These are phyloP conservation scores for Melaleuca quinquenervia DNA, from an alignment of 345 rosid species.

Conservation along the genomic window DNA sequence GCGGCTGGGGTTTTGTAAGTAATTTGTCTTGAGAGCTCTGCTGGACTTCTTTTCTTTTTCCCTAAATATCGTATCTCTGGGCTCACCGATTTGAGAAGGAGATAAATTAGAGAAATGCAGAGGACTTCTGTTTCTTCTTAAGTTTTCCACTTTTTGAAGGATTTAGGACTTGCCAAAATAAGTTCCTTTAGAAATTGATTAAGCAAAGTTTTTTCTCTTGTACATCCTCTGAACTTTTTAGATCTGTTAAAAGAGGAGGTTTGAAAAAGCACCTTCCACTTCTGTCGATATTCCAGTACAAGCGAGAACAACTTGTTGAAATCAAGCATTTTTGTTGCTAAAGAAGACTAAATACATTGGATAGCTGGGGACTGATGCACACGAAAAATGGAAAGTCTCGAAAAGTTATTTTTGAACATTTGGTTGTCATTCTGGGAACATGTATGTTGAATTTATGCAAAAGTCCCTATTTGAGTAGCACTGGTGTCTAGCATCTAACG, in stretches of 20 bases:
- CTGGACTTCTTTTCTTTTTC: not conserved
- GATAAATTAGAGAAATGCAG: not conserved
- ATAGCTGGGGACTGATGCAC: not conserved
- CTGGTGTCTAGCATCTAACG: not conserved
- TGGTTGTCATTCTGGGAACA: not conserved
- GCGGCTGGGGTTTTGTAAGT: constrained; percentile 96
- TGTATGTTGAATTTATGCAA: not conserved
- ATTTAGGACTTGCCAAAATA: not conserved
- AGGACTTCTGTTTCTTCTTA: not conserved
- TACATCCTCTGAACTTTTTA: not conserved
- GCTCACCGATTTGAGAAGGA: not conserved
- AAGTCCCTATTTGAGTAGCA: not conserved
- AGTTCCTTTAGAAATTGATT: not conserved
- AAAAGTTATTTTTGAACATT: not conserved
- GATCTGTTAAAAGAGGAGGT: not conserved
- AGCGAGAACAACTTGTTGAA: not conserved
- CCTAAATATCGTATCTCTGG: not conserved
- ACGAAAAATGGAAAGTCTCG: not conserved
- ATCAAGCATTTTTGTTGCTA: not conserved
- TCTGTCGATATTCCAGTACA: not conserved
- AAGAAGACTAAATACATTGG: not conserved
- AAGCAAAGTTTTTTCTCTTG: not conserved
- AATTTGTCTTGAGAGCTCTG: not conserved
- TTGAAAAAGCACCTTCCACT: not conserved
- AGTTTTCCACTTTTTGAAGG: not conserved